A percentile compares a stretch with the other conserved stretches of the same genome.
phyloP scores from a whole-genome alignment of 2,329 filamentous ascomycete species.

The Phialophora tarda region DNA sequence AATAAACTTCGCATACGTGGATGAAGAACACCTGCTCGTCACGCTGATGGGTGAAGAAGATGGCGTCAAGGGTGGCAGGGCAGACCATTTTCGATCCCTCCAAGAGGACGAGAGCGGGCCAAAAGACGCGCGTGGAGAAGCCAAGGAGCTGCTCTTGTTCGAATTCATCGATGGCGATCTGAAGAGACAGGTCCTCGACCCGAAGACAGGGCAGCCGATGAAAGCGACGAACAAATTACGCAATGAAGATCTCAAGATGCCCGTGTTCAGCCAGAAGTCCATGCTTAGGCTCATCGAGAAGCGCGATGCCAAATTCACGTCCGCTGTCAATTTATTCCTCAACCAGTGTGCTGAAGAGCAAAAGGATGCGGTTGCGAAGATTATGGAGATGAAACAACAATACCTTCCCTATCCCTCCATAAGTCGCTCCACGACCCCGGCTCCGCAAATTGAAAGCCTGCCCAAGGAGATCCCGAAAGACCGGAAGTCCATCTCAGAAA shows the following conservation, averaged over 20 bases:
- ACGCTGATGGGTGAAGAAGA: slow-evolving; percentile 75
- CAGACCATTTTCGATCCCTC: slow-evolving; percentile 57
- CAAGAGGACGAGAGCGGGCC: slow-evolving; percentile 45
- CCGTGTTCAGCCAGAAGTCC: slow-evolving; percentile 89
- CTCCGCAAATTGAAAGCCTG: slow-evolving; percentile 45
- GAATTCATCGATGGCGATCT: slow-evolving; percentile 92
- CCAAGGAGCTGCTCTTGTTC: slow-evolving; percentile 78
- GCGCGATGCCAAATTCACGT: slow-evolving; percentile 80
- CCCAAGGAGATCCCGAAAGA: slow-evolving; percentile 78
- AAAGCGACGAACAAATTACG: slow-evolving; percentile 71
- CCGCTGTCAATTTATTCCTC: slow-evolving; percentile 77
- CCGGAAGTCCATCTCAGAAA: slow-evolving; percentile 79
- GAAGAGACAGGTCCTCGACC: slow-evolving; percentile 75
- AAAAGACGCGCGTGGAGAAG: slow-evolving; percentile 44
- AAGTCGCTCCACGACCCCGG: slow-evolving; percentile 48
- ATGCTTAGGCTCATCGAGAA: slow-evolving; percentile 89
- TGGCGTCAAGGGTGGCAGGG: slow-evolving; percentile 64
- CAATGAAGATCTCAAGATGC: slow-evolving; percentile 85
- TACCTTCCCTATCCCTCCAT: slow-evolving; percentile 68
- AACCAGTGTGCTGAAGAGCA: slow-evolving; percentile 70
- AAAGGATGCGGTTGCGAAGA: slow-evolving; percentile 69
- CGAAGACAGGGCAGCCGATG: slow-evolving; percentile 74
- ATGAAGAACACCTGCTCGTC: slow-evolving; percentile 80
- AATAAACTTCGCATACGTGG: slow-evolving; percentile 84
- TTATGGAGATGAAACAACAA: slow-evolving; percentile 64